Base-by-base conservation (phyloP, 2,329 filamentous ascomycete species). In the Ascochyta koolunga region DNA sequence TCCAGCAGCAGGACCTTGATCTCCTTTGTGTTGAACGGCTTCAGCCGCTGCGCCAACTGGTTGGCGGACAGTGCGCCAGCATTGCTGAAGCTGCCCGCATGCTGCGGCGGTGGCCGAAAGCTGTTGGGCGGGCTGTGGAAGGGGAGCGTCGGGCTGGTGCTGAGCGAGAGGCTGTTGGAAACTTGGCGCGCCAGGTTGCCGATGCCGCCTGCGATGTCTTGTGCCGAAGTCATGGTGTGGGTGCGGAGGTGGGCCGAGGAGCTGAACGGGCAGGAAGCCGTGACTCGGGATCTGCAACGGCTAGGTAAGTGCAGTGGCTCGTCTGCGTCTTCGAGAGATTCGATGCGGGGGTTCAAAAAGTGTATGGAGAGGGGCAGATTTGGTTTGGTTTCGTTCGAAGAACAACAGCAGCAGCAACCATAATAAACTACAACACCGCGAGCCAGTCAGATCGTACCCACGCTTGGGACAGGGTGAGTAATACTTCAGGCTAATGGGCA, bases 1-100 rank as follows among this genome's bases (percentile, higher is more conserved):
- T 99, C 95, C 27, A 99, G 81, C 16, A 99, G 83, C 52, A 99
- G 79, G 51, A 99, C 96, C 80, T 97, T 98, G 79, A 99, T 92
- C 72, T 98, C 93, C 71, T 93, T 87, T 19, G 92, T 95, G 72
- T 93, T 89, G 79, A 99, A 99, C 15, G 95, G 95, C 80, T 97
- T 97, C 65, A 99, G 80, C 64, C 89, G 89, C 78, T 96, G 97
- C 9, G 80, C 67, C 42, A 66, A 42, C 46, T 67, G 65, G 31
- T 82, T 77, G 36, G 76, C 62, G n/a, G 58, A 56, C n/a, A 55
- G 51, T 3, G 44, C 29, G 33, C 31, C 56, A 16, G 50, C 22
- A 72, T 77, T 52, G 69, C 54, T 58, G 41, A 64, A 69, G 61
- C 65, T 66, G 33, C 63, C 77, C 42, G 65, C 42, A 2, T 38